phyloP scores from a whole-genome alignment of 169 alveolate species.

The Plasmodium knowlesi region DNA sequence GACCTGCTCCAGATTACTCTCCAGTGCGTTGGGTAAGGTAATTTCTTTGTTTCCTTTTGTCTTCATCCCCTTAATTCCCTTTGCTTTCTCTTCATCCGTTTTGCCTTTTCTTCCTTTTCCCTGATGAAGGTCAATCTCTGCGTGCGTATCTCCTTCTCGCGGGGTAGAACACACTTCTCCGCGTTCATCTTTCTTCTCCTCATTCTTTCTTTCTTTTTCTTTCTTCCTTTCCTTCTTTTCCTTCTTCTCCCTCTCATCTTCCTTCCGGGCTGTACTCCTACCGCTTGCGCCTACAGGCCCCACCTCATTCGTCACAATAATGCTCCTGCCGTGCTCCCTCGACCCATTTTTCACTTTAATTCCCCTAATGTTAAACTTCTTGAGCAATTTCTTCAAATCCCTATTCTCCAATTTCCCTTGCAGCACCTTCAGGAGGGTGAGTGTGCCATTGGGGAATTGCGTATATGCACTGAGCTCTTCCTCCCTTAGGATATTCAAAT shows the following conservation, averaged over 20 bases:
- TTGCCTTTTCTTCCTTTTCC: background rate
- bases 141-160: background rate
- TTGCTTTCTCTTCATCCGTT: background rate
- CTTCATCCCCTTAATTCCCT: background rate
- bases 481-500: slow-evolving; percentile 26
- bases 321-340: background rate
- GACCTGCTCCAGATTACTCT: slow-evolving; percentile 28
- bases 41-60: background rate
- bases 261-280: background rate
- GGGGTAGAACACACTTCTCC: background rate
- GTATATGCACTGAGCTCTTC: slow-evolving; percentile 10
- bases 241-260: background rate
- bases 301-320: background rate
- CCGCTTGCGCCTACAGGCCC: background rate
- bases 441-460: background rate
- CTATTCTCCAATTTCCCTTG: slow-evolving; percentile 13
- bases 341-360: background rate
- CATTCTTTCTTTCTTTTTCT: background rate
- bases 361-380: slow-evolving; percentile 5
- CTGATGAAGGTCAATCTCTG: background rate
- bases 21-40: background rate
- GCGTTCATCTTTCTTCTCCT: background rate
- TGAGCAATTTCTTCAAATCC: slow-evolving; percentile 22
- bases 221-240: background rate
- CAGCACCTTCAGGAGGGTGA: background rate